phyloP scores from a whole-genome alignment of 1,284 basidiomycete species.

The Cutaneotrichosporon mucoides region DNA sequence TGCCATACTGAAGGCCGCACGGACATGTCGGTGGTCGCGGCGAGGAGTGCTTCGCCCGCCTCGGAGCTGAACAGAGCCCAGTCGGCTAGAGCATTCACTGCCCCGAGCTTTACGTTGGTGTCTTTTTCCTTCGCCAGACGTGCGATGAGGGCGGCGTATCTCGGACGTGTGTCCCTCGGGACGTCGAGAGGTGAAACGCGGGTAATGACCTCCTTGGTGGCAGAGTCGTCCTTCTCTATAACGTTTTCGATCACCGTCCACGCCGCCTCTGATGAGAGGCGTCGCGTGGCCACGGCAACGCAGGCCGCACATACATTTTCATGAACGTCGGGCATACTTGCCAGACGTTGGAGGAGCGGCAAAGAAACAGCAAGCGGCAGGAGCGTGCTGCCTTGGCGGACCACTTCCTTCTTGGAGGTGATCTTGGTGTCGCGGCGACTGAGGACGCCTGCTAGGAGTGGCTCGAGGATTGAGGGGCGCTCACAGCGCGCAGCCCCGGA shows the following conservation, averaged over 20 bases:
- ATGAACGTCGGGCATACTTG: background rate
- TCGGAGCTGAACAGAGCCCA: background rate
- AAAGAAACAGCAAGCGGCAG: background rate
- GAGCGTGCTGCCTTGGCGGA: background rate
- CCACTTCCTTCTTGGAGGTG: background rate
- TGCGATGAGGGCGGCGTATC: background rate
- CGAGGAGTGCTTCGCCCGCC: background rate
- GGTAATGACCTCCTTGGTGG: background rate
- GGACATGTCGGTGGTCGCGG: background rate
- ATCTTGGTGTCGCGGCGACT: background rate
- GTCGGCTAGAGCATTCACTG: background rate
- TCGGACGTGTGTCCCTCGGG: background rate
- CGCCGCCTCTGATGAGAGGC: background rate
- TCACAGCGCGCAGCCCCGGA: background rate
- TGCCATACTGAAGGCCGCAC: background rate
- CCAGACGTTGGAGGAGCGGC: background rate
- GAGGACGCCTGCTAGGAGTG: background rate
- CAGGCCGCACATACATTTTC: background rate
- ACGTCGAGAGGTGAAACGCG: background rate
- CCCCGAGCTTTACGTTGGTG: background rate
- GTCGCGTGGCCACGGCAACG: background rate
- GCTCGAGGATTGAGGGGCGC: background rate
- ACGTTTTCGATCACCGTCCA: background rate
- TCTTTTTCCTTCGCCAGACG: background rate
- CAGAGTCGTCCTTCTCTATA: background rate